Conservation (phyloP, 2,329 filamentous ascomycete species). For the Colletotrichum theobromicola region DNA sequence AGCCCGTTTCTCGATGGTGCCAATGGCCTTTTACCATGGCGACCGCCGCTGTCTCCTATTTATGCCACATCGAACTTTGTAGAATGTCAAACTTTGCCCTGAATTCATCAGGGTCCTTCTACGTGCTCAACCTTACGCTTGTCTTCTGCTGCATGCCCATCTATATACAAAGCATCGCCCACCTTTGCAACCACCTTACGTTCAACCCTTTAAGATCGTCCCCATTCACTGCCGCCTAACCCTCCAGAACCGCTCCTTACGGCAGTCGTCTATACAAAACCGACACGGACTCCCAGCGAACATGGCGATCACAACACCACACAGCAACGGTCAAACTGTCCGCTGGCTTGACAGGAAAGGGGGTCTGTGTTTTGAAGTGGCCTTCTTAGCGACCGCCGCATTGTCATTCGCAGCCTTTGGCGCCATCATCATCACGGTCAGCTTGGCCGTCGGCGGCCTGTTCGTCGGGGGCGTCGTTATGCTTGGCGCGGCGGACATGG, state of each 20-base stretch:
- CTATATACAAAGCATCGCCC: neutral
- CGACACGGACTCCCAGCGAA: neutral
- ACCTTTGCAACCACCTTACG: neutral
- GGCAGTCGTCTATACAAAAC: neutral
- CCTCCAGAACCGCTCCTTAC: neutral
- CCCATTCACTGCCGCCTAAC: accelerated
- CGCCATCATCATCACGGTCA: neutral
- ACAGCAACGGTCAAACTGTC: neutral
- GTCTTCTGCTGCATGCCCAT: neutral
- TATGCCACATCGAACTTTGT: neutral
- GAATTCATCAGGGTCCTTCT: neutral
- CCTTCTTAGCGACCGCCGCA: neutral
- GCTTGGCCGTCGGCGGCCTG: neutral
- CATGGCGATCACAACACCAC: neutral
- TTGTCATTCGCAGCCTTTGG: neutral
- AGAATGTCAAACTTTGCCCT: neutral
- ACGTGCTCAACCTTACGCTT: neutral
- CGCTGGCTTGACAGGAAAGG: neutral
- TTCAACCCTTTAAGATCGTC: neutral
- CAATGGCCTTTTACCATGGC: neutral
- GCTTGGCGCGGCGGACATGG: neutral
- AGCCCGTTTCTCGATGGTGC: neutral
- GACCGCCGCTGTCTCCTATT: neutral
- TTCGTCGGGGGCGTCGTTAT: neutral
- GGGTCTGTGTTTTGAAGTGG: neutral